Evolutionary conservation across 2,329 filamentous ascomycete genomes (phyloP), one percentile per base, ranked within the genome.

Genomic region (Blumeria hordei): DNA sequence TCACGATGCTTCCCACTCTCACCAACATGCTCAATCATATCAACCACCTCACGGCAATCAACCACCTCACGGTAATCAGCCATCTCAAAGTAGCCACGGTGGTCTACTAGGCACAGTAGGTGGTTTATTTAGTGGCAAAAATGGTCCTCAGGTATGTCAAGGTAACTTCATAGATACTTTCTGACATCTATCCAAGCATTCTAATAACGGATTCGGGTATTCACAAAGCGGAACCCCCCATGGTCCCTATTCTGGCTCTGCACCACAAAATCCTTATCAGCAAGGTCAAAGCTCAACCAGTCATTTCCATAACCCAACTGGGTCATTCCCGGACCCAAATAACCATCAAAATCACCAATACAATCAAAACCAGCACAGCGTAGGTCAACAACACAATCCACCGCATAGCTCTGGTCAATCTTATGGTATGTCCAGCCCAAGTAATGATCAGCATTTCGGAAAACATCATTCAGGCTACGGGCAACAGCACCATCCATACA

Each of bases 241-340:
- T 58, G 74, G 75, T 47, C 71, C 72, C 39, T 85, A 84, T 70
- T 57, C 62, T 49, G 81, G 79, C 55, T 71, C 75, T 56, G 77
- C 80, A 41, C 81, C 81, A 11, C 75, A 77, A n/a, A 66, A 73
- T 12, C 73, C 76, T 6, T 81, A 81, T 64, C 74, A 80, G 61
- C 39, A 43, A 12, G 6, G 18, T 43, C 39, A 43, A 18, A 18
- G 39, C 12, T 43, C 39, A 8, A n/a, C 6, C 39, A 18, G 39
- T n/a, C 39, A 43, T 43, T 10, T 11, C 6, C 12, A 16, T 3
- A 14, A n/a, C 10, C 12, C 6, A 43, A 3, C 9, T 5, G 16
- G 16, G 32, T 47, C 21, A 54, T 28, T 36, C 12, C 14, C 56
- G 49, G 43, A 36, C 53, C 53, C 44, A 12, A n/a, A 28, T 16